Evolutionary conservation across 495 filamentous ascomycete species (phyloP).

Genomic region (Parachaetomium inaequale): DNA sequence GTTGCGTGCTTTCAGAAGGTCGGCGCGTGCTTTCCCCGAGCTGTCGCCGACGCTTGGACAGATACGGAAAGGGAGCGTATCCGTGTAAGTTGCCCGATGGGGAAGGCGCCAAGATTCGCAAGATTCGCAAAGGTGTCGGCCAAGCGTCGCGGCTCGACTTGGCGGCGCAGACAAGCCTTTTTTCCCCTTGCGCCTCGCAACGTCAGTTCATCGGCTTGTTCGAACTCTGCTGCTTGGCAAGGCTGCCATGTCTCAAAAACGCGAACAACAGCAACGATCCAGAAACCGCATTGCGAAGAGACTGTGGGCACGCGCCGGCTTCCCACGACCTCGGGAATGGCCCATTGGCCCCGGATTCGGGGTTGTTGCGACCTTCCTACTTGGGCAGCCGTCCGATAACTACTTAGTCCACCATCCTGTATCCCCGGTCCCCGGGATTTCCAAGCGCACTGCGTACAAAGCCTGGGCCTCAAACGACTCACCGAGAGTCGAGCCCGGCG

Average conservation of each 20-base stretch:
- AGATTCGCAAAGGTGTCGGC: neutral
- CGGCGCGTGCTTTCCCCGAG: conserved; percentile 1
- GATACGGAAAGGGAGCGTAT: neutral
- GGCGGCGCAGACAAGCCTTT: neutral
- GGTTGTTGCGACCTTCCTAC: conserved; percentile 5
- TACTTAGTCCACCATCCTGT: neutral
- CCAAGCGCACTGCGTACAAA: neutral
- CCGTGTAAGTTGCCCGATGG: conserved; percentile 1
- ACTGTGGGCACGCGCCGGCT: neutral
- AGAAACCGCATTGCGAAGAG: neutral
- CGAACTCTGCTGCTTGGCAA: neutral
- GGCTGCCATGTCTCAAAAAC: neutral
- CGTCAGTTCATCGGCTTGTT: neutral
- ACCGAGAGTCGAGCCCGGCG: neutral
- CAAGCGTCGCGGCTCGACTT: conserved; percentile 3
- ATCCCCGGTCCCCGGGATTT: neutral
- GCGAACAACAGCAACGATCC: neutral
- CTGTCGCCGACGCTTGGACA: neutral
- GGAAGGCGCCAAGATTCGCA: conserved; percentile 18
- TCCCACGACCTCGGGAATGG: neutral
- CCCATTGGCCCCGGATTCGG: neutral
- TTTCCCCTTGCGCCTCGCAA: neutral
- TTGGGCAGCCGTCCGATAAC: conserved; percentile 10
- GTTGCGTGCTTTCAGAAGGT: neutral
- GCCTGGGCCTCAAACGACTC: neutral